phyloP scores from a whole-genome alignment of 495 filamentous ascomycete species.

The Neurospora sp. region DNA sequence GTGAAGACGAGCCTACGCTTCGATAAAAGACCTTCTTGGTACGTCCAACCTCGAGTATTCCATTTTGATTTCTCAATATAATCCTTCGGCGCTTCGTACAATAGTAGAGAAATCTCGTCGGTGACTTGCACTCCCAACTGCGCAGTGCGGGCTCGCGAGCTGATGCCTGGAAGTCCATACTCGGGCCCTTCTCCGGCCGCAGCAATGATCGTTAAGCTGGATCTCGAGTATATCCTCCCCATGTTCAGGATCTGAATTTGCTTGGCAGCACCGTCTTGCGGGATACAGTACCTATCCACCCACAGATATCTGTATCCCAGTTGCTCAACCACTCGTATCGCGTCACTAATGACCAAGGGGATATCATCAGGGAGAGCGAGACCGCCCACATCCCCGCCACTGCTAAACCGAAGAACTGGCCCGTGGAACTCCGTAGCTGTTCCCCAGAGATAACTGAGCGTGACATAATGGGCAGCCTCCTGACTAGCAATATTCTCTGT shows the following conservation, averaged over 20 bases:
- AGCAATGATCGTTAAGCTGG: slow-evolving; percentile 25
- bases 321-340: background rate
- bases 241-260: slow-evolving; percentile 23
- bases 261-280: slow-evolving; percentile 13
- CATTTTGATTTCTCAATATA: slow-evolving; percentile 13
- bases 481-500: no score
- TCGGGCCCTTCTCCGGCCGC: slow-evolving; percentile 14
- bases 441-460: background rate
- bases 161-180: slow-evolving; percentile 23
- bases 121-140: background rate
- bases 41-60: slow-evolving; percentile 33
- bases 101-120: background rate
- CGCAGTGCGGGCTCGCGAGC: background rate
- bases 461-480: background rate
- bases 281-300: slow-evolving; percentile 18
- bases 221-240: slow-evolving; percentile 24
- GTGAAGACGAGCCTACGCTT: slow-evolving; percentile 13
- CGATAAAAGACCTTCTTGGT: slow-evolving; percentile 29
- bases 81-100: background rate
- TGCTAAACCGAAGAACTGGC: background rate
- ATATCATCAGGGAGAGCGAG: background rate
- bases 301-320: slow-evolving; percentile 13
- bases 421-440: background rate
- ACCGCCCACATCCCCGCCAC: background rate
- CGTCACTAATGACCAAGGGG: background rate